Conservation (phyloP, 2,329 filamentous ascomycete genomes). For the Rachicladosporium sp. region DNA sequence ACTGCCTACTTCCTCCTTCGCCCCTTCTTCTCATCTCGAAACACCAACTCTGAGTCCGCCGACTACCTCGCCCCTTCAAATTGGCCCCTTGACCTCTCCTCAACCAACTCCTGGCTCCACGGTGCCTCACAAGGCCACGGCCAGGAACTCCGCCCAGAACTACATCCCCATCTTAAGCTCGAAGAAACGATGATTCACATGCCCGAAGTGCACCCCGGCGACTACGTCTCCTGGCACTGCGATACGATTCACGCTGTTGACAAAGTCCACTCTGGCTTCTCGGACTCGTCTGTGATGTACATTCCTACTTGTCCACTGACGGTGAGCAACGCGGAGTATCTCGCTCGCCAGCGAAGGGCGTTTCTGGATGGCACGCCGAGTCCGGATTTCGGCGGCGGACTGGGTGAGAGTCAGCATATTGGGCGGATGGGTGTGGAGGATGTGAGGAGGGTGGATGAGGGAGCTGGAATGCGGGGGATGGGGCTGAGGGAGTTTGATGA, state of each 20-base stretch:
- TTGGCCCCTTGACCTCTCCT: constrained; percentile 45
- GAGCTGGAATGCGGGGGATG: constrained; percentile 43
- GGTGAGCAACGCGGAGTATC: constrained; percentile 57
- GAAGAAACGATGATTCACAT: constrained; percentile 59
- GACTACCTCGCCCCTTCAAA: constrained; percentile 42
- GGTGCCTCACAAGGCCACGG: constrained; percentile 57
- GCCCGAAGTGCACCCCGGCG: constrained; percentile 56
- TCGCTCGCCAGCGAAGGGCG: constrained; percentile 56
- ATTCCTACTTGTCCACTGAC: constrained; percentile 80
- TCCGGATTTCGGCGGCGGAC: constrained; percentile 44
- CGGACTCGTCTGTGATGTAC: constrained; percentile 75
- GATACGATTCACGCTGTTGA: constrained; percentile 68
- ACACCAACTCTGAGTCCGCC: constrained; percentile 20
- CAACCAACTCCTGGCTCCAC: constrained; percentile 48
- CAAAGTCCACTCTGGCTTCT: constrained; percentile 55
- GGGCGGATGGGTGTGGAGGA: constrained; percentile 30
- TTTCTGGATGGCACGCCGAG: constrained; percentile 48
- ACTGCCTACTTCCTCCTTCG: constrained; percentile 72
- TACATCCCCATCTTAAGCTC: constrained; percentile 61
- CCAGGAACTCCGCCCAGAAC: constrained; percentile 51
- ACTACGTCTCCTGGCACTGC: constrained; percentile 71
- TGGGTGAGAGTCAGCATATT: constrained; percentile 46
- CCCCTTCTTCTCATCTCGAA: constrained; percentile 61
- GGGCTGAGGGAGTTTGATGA: constrained; percentile 41
- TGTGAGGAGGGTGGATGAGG: constrained; percentile 23